phyloP scores from a whole-genome alignment of 192 early-diverging fungal species.

The Podochytrium sp. region DNA sequence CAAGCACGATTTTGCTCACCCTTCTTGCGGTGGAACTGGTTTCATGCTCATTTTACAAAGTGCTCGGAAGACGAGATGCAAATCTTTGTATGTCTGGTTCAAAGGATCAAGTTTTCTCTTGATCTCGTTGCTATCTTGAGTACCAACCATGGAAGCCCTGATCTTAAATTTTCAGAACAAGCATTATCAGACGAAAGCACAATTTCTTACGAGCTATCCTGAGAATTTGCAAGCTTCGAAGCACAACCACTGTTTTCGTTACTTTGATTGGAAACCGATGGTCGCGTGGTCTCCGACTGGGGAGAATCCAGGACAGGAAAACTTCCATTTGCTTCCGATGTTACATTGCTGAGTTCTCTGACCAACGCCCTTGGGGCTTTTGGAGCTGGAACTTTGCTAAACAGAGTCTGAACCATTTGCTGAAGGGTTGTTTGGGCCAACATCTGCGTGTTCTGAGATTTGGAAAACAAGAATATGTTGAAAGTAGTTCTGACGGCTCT shows the following conservation, averaged over 20 bases:
- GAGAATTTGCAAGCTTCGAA: not conserved
- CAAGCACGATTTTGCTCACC: constrained; percentile 36
- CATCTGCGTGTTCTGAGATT: constrained; percentile 74
- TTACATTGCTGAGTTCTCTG: not conserved
- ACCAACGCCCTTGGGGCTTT: not conserved
- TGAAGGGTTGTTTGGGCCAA: constrained; percentile 86
- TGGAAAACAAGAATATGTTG: constrained; percentile 85
- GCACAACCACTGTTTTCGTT: not conserved
- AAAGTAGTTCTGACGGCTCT: constrained; percentile 82
- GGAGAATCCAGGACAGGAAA: constrained; percentile 1
- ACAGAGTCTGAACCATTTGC: constrained; percentile 86
- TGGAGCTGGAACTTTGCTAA: constrained; percentile 56
- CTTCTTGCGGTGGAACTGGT: constrained; percentile 63
- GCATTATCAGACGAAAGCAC: not conserved
- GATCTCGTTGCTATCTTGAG: constrained; percentile 2
- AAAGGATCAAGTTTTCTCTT: constrained; percentile 15
- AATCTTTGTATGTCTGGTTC: constrained; percentile 57
- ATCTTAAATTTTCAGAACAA: not conserved
- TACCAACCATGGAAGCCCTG: not conserved
- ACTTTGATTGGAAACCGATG: not conserved
- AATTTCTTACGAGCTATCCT: not conserved
- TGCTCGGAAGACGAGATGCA: constrained; percentile 83
- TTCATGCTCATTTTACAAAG: constrained; percentile 91
- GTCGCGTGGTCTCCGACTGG: not conserved
- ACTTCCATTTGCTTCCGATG: not conserved